These are phyloP conservation scores for Neofusicoccum cordaticola DNA, from an alignment of 2,329 filamentous ascomycete genomes.

Conservation along the genomic window DNA sequence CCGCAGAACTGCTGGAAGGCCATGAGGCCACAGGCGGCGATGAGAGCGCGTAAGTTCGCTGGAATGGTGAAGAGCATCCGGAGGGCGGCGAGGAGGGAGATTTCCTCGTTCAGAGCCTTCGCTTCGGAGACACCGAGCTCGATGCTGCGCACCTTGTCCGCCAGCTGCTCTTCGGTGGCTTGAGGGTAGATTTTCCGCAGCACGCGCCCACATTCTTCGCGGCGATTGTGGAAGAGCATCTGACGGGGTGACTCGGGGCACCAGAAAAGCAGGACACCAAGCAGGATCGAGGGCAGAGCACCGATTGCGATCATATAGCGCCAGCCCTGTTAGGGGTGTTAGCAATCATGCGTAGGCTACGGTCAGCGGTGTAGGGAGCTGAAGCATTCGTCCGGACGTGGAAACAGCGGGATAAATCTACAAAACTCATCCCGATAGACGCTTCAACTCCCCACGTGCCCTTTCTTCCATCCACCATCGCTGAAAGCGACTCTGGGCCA, in stretches of 20 bases:
- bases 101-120: constrained; percentile 34
- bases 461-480: no score
- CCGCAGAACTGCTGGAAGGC: constrained; percentile 57
- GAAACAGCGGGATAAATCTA: no score
- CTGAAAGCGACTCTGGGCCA: no score
- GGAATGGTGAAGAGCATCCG: constrained; percentile 37
- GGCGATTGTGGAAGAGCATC: constrained; percentile 37
- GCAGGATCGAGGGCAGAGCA: constrained; percentile 36
- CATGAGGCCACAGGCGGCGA: constrained; percentile 38
- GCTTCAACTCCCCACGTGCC: constrained; percentile 41
- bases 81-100: constrained; percentile 24
- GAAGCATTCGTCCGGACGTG: no score
- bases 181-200: constrained; percentile 36
- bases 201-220: constrained; percentile 31
- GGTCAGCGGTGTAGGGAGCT: no score
- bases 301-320: constrained; percentile 36
- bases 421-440: constrained; percentile 36
- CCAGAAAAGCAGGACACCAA: constrained; percentile 31
- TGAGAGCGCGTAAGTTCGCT: constrained; percentile 36
- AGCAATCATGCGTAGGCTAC: constrained; percentile 29
- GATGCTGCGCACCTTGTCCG: constrained; percentile 21
- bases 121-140: constrained; percentile 35
- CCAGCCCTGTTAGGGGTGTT: constrained; percentile 28
- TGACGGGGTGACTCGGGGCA: constrained; percentile 38
- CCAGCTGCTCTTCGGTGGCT: constrained; percentile 12